Conservation (phyloP, 371 early-diverging fungal species). For the Dentiscutata heterogama region DNA sequence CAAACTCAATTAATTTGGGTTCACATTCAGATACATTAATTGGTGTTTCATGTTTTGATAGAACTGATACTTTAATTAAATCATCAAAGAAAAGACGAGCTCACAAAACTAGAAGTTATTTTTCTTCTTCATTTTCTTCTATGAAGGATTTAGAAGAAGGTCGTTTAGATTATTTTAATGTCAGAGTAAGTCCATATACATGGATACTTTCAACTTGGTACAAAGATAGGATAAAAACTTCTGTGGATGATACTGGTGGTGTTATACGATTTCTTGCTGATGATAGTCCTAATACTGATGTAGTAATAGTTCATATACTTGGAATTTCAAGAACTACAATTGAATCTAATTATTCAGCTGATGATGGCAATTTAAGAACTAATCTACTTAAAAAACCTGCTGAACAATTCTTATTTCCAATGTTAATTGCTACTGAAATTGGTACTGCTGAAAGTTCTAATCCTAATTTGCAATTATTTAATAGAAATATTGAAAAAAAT, state of each 20-base stretch:
- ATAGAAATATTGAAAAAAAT: conserved; percentile 16
- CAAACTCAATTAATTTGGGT: not conserved
- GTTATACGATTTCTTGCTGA: not conserved
- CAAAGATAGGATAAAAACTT: not conserved
- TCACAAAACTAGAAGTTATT: not conserved
- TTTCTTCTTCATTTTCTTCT: no score
- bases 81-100: not conserved
- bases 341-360: not conserved
- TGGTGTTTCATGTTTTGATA: conserved; percentile 2
- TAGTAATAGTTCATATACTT: not conserved
- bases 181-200: not conserved
- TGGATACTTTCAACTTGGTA: conserved; percentile 1
- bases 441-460: not conserved
- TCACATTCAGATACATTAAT: not conserved
- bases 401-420: no score
- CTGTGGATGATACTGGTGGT: conserved; percentile 12
- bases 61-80: not conserved
- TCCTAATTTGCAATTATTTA: not conserved
- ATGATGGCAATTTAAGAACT: no score
- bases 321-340: conserved; percentile 1
- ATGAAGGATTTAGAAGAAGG: not conserved
- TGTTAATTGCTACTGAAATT: not conserved
- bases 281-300: not conserved
- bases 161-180: not conserved
- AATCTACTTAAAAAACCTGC: no score